Percentiles rank a stretch among this genome's conserved stretches.
Conservation (phyloP, 768 basidiomycete species). For the Phaeotremella skinneri region DNA sequence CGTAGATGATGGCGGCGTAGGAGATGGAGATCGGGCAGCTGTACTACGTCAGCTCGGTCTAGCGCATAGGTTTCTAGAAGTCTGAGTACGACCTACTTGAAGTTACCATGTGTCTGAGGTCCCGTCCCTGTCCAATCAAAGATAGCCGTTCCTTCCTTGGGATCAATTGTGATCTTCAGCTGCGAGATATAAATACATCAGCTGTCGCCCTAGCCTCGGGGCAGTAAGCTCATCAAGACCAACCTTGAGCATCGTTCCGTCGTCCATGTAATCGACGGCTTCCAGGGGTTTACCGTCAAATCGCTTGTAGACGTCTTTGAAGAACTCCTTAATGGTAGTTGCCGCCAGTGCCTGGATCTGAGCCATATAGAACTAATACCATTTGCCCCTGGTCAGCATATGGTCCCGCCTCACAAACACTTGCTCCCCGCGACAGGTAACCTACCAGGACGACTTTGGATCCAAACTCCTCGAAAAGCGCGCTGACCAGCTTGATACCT, state of each 20-base stretch:
- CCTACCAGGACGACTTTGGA: slow-evolving; percentile 31
- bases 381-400: not conserved
- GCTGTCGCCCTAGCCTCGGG: not conserved
- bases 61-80: not conserved
- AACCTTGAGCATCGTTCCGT: slow-evolving; percentile 25
- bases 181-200: not conserved
- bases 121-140: slow-evolving; percentile 39
- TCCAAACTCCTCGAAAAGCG: slow-evolving; percentile 42
- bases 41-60: slow-evolving; percentile 3
- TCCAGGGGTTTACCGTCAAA: slow-evolving; percentile 18
- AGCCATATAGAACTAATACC: slow-evolving; percentile 31
- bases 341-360: slow-evolving; percentile 41
- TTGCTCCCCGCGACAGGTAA: too few species aligned
- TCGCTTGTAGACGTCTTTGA: slow-evolving; percentile 28
- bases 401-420: too few species aligned
- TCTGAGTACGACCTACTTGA: slow-evolving; percentile 14
- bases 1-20: slow-evolving; percentile 34
- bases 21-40: slow-evolving; percentile 24
- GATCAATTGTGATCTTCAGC: slow-evolving; percentile 29
- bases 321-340: slow-evolving; percentile 38
- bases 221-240: too few species aligned
- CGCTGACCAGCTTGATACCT: slow-evolving; percentile 31
- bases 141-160: slow-evolving; percentile 23
- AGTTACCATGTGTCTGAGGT: slow-evolving; percentile 25
- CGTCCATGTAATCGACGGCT: slow-evolving; percentile 35